Conservation (phyloP, 345 rosid species). For the Chamaenerion angustifolium region DNA sequence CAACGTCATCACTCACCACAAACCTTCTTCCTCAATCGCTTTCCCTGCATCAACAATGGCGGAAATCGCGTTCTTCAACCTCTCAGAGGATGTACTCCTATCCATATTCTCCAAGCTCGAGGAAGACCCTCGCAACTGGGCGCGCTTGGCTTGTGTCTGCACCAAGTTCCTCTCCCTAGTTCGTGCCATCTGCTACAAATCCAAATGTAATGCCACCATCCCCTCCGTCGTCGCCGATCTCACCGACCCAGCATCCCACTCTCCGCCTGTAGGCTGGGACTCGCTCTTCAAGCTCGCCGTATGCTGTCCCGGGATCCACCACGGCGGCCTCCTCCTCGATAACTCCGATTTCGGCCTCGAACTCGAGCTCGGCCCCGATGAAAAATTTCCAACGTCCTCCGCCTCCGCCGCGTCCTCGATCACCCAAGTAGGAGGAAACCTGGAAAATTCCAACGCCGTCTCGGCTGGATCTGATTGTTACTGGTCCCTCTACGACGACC, state of each 20-base stretch:
- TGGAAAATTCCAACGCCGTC: slow-evolving; percentile 6
- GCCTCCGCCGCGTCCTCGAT: slow-evolving; percentile 4
- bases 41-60: slow-evolving; percentile 17
- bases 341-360: slow-evolving; percentile 91
- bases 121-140: slow-evolving; percentile 78
- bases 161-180: slow-evolving; percentile 69
- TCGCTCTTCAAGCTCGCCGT: slow-evolving; percentile 70
- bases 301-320: slow-evolving; percentile 85
- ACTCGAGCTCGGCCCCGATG: slow-evolving; percentile 79
- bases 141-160: slow-evolving; percentile 79
- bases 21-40: no score
- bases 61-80: slow-evolving; percentile 32
- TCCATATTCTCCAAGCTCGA: slow-evolving; percentile 76
- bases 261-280: slow-evolving; percentile 29
- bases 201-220: slow-evolving; percentile 37
- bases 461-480: slow-evolving; percentile 11
- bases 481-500: slow-evolving; percentile 84
- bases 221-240: slow-evolving; percentile 69
- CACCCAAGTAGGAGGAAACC: background rate
- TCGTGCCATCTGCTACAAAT: slow-evolving; percentile 52
- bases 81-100: slow-evolving; percentile 72
- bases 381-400: slow-evolving; percentile 14
- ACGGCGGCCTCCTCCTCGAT: slow-evolving; percentile 78
- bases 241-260: slow-evolving; percentile 8
- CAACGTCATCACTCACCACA: no score